phyloP scores from a whole-genome alignment of 257 asterid species.

The Linderniella brevidens region DNA sequence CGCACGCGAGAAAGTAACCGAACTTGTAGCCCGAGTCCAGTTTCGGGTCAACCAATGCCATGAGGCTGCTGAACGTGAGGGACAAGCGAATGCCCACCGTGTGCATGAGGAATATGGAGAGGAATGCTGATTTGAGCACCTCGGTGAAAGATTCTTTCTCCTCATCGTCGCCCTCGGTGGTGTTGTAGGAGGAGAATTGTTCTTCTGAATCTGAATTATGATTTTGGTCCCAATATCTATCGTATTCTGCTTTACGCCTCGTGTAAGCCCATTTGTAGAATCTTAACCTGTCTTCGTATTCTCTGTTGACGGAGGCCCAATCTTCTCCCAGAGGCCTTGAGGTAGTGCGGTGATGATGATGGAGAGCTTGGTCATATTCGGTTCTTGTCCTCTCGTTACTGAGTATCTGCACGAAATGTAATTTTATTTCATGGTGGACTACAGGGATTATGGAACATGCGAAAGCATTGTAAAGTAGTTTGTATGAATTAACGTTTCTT shows the following conservation, averaged over 20 bases:
- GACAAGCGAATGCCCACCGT: slow-evolving; percentile 46
- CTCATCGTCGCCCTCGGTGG: slow-evolving; percentile 18
- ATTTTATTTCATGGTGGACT: background rate
- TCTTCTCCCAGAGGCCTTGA: slow-evolving; percentile 22
- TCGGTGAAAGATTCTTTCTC: slow-evolving; percentile 33
- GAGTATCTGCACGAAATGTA: slow-evolving; percentile 28
- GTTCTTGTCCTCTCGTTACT: slow-evolving; percentile 42
- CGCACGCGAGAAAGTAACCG: too few relatives aligned
- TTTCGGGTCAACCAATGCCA: too few relatives aligned
- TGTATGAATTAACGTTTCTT: background rate
- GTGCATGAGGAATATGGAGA: slow-evolving; percentile 31
- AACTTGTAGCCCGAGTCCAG: too few relatives aligned
- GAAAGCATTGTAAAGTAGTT: background rate
- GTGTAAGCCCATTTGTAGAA: slow-evolving; percentile 53
- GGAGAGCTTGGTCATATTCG: slow-evolving; percentile 47
- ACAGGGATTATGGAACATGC: too few relatives aligned
- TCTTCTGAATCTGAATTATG: slow-evolving; percentile 14
- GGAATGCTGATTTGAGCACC: slow-evolving; percentile 53
- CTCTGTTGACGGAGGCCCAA: slow-evolving; percentile 29
- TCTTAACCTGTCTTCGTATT: slow-evolving; percentile 32
- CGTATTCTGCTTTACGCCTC: slow-evolving; percentile 39
- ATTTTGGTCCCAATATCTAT: slow-evolving; percentile 26
- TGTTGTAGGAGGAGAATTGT: slow-evolving; percentile 18
- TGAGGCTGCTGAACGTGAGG: slow-evolving; percentile 5
- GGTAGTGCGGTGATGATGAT: slow-evolving; percentile 21